Evolutionary conservation across 1,139 yeast genomes (phyloP).

Genomic region (Sugiyamaella castrensis): DNA sequence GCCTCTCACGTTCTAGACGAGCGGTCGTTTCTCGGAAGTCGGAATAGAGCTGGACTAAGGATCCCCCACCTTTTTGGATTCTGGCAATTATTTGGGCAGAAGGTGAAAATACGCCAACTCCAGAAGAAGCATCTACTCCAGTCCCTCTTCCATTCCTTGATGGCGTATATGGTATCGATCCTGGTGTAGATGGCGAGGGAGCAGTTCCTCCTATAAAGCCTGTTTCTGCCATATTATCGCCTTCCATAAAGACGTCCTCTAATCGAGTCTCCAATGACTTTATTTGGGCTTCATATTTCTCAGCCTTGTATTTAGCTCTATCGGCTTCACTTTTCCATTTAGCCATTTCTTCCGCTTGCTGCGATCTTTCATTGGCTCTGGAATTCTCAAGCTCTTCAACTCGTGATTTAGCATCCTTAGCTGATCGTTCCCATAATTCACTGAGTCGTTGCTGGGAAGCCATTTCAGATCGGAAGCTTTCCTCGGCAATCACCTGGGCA

Average conservation of each 20-base stretch:
- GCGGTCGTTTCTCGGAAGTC: constrained; percentile 63
- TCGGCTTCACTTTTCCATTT: constrained; percentile 35
- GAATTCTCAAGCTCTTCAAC: constrained; percentile 34
- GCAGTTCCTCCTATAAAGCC: constrained; percentile 12
- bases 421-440: constrained; percentile 55
- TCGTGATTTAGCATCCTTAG: constrained; percentile 30
- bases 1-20: constrained; percentile 65
- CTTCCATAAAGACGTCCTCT: constrained; percentile 27
- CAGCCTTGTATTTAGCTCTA: constrained; percentile 30
- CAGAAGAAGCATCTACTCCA: constrained; percentile 1
- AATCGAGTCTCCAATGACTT: constrained; percentile 33
- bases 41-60: constrained; percentile 64
- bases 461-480: constrained; percentile 60
- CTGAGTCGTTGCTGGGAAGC: constrained; percentile 61
- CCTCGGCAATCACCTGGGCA: constrained; percentile 46
- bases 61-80: constrained; percentile 52
- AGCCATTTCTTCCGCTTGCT: constrained; percentile 33
- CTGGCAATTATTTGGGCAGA: constrained; percentile 47
- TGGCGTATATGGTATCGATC: constrained; percentile 13
- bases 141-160: constrained; percentile 7
- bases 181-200: constrained; percentile 19
- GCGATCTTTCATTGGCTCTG: constrained; percentile 39
- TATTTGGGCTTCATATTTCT: constrained; percentile 32
- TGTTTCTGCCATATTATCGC: constrained; percentile 11
- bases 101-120: constrained; percentile 39